phyloP scores from a whole-genome alignment of 345 rosid genomes.

The Melaleuca alternifolia region DNA sequence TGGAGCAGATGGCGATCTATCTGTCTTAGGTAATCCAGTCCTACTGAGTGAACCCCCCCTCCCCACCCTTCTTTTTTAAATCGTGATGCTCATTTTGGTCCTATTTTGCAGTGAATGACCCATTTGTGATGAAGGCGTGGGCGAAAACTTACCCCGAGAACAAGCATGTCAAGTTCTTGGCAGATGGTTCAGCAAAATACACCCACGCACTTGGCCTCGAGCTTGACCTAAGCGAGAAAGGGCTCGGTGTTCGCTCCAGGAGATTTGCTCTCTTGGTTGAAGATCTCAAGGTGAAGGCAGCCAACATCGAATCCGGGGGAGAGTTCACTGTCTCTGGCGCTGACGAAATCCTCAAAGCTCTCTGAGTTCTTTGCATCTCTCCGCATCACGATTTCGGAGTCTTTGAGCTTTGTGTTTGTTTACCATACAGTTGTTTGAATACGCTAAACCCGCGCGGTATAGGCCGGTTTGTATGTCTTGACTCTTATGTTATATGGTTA shows the following conservation, averaged over 20 bases:
- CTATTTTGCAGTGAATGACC: constrained; percentile 66
- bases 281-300: constrained; percentile 84
- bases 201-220: constrained; percentile 83
- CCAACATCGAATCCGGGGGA: constrained; percentile 87
- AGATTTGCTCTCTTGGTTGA: constrained; percentile 82
- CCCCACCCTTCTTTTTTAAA: background rate
- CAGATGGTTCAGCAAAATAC: constrained; percentile 83
- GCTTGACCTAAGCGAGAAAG: constrained; percentile 80
- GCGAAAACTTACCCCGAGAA: constrained; percentile 87
- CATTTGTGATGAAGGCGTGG: constrained; percentile 98
- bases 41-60: background rate
- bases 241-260: constrained; percentile 81
- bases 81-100: background rate
- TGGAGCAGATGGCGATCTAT: background rate
- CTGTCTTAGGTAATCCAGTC: background rate
- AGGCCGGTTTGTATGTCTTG: background rate
- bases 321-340: constrained; percentile 84
- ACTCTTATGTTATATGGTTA: background rate
- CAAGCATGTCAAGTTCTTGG: constrained; percentile 83
- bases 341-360: constrained; percentile 73
- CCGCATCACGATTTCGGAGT: background rate
- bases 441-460: background rate
- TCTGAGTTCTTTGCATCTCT: constrained; percentile 13
- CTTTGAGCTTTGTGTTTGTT: background rate
- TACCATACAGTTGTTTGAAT: background rate